Evolutionary conservation across 2,329 filamentous ascomycete species (phyloP), one percentile per base, ranked within the genome.

Genomic region (Elsinoe fawcettii): DNA sequence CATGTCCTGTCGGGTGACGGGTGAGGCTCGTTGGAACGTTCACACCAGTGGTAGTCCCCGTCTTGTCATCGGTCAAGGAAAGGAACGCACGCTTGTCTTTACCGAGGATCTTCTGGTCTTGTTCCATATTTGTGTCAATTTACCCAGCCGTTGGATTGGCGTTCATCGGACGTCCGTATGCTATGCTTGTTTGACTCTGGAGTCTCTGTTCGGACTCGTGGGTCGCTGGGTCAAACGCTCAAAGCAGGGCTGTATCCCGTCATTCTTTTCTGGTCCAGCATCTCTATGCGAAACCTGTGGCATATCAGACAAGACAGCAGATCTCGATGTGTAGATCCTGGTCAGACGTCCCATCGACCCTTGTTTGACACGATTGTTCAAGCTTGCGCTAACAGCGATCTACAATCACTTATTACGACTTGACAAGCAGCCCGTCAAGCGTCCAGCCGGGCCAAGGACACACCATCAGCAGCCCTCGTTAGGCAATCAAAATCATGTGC

Each of bases 71-170:
- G 25, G 34, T 53, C 25, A 32, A 30, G 30, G 49, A 30, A 32
- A 30, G 30, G 49, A 30, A 34, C 32, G 20, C 49, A 30, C 49
- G 49, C 25, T 34, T 30, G 49, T 39, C 30, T n/a, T 37, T 39
- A 53, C 49, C 49, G 49, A 53, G 49, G 49, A 53, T 39, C 49
- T 37, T 37, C 22, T 49, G 44, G 22, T 8, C 44, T 49, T 8
- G 44, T 49, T 53, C 49, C 34, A 53, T 51, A 5, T 51, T 32
- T 51, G 46, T 25, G 8, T n/a, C 49, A 53, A 53, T 53, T 53
- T 53, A 53, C 49, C 32, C 11, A 37, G 18, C 49, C 49, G 49
- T 53, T 53, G 32, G 22, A 25, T 20, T 23, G 20, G 34, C 49
- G 49, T 36, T 53, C 14, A 34, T 51, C 46, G 46, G 46, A 32